Evolutionary conservation across 73 alveolate genomes (phyloP).

Genomic region (Symbiodinium natans): DNA sequence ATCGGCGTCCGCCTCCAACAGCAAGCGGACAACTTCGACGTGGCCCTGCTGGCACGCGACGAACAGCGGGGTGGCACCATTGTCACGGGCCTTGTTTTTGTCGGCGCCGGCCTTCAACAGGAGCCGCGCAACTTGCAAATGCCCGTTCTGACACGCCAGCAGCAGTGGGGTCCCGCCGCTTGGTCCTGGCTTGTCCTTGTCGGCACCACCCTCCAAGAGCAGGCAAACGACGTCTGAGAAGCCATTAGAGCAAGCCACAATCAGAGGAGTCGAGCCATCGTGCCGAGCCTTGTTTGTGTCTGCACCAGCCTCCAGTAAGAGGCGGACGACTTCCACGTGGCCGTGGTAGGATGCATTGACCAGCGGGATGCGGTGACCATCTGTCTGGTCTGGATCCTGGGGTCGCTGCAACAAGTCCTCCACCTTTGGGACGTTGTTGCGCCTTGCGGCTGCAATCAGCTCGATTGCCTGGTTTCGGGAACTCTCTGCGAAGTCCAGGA

Average conservation of each 20-base stretch:
- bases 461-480: neutral
- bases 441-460: neutral
- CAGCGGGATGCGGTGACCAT: slow-evolving; percentile 20
- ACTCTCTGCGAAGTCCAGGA: neutral
- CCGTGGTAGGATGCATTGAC: slow-evolving; percentile 34
- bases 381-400: slow-evolving; percentile 26
- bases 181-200: neutral
- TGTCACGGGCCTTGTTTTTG: slow-evolving; percentile 11
- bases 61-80: slow-evolving; percentile 52
- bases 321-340: slow-evolving; percentile 27
- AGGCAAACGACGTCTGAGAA: neutral
- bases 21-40: neutral
- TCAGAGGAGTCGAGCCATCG: neutral
- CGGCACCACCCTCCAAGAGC: neutral
- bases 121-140: neutral
- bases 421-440: slow-evolving; percentile 14
- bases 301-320: slow-evolving; percentile 2
- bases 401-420: slow-evolving; percentile 22
- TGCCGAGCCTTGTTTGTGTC: neutral
- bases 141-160: slow-evolving; percentile 15
- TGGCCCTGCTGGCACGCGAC: slow-evolving; percentile 36
- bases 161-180: slow-evolving; percentile 36
- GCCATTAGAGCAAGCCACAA: neutral
- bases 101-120: slow-evolving; percentile 22
- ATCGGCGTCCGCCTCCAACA: slow-evolving; percentile 39